phyloP scores from a whole-genome alignment of 306 rosid genomes.

The Dryas octopetala region DNA sequence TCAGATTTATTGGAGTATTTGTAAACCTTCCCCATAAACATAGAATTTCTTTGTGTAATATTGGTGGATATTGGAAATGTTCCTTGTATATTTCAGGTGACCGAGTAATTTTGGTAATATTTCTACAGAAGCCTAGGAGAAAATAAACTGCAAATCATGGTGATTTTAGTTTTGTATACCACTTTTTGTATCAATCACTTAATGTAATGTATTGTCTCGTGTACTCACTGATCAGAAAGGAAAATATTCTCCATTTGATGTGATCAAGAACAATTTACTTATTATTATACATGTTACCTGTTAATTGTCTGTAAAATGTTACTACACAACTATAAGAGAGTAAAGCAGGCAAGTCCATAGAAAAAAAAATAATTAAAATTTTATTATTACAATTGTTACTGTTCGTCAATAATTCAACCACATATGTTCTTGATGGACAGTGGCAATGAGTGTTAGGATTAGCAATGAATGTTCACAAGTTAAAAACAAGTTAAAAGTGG shows the following conservation, averaged over 20 bases:
- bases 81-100: slow-evolving; percentile 23
- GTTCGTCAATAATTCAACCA: too few relatives aligned
- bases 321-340: too few relatives aligned
- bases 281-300: too few relatives aligned
- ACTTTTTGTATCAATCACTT: slow-evolving; percentile 8
- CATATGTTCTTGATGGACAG: too few relatives aligned
- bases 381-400: too few relatives aligned
- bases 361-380: too few relatives aligned
- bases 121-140: slow-evolving; percentile 18
- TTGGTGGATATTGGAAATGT: slow-evolving; percentile 12
- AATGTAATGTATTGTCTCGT: neutral
- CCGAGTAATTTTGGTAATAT: slow-evolving; percentile 21
- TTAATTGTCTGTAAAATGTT: too few relatives aligned
- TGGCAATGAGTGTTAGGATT: too few relatives aligned
- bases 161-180: slow-evolving; percentile 18
- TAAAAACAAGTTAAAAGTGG: too few relatives aligned
- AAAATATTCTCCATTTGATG: neutral
- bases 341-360: too few relatives aligned
- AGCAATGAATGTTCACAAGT: too few relatives aligned
- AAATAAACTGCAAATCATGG: slow-evolving; percentile 6
- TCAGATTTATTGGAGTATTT: slow-evolving; percentile 56
- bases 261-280: neutral
- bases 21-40: slow-evolving; percentile 16
- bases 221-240: neutral
- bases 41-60: slow-evolving; percentile 5